Evolutionary conservation across 2,329 filamentous ascomycete species (phyloP), one percentile per base, ranked within the genome.

Genomic region (Chaetomium globosum): DNA sequence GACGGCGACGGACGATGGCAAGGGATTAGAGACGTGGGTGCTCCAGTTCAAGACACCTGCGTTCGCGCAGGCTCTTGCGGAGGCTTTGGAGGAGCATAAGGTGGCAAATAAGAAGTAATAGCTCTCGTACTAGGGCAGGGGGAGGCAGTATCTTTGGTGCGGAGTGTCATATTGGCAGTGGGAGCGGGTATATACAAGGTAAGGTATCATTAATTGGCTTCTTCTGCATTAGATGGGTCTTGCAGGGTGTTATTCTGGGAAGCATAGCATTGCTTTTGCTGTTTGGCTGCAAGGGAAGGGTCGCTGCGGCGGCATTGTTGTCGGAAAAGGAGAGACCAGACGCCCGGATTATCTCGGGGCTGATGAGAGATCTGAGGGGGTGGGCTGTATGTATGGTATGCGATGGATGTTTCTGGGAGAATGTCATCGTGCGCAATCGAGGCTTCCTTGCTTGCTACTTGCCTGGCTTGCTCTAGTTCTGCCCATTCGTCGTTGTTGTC

Each of bases 1-100:
- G 12, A 82, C 85, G 5, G 82, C 86, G 0, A 83, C 82, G 64
- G 85, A 87, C 59, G 80, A 81, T 58, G 87, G 87, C 19, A 81
- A 81, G 54, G 82, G 82, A 0, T 76, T 90, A 31, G 88, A 90
- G 76, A 87, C 86, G 4, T 93, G 88, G 88, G 84, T 89, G 74
- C 76, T 93, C 19, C 87, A 89, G 74, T 85, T 92, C 56, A 91
- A 90, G 79, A 88, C 87, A 2, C 80, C 82, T 68, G 82, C 85
- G 43, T 72, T 87, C 51, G 84, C 88, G 13, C 78, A 81, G 71
- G 78, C 80, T 57, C 75, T 91, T 49, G 82, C 83, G 0, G 75
- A 75, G 19, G 78, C 77, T 2, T 67, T 87, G 72, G 83, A 87
- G 75, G 77, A 80, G 68, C 75, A 85, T 71, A 87, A 87, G 77